phyloP scores from a whole-genome alignment of 768 basidiomycete genomes.

The Tylopilus sp. region DNA sequence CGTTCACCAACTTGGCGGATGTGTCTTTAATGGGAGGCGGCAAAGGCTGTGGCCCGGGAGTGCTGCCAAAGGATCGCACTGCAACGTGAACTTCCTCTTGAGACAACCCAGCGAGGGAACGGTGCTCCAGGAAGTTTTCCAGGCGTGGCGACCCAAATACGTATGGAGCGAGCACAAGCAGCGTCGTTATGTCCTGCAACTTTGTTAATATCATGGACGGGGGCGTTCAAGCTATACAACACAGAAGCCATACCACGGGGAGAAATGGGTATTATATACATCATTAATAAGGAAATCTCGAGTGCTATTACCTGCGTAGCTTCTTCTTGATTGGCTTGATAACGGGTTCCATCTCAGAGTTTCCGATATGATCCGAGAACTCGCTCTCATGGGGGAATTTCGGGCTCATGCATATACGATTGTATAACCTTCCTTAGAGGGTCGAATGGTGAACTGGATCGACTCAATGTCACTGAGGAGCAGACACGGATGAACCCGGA shows the following conservation, averaged over 20 bases:
- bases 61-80: conserved; percentile 9
- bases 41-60: conserved; percentile 18
- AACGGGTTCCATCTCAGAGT: neutral
- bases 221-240: too few relatives aligned
- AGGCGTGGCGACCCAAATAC: conserved; percentile 7
- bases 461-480: too few relatives aligned
- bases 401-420: too few relatives aligned
- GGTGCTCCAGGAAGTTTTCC: conserved; percentile 14
- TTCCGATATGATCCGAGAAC: neutral
- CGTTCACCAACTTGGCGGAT: conserved; percentile 18
- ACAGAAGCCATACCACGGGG: neutral
- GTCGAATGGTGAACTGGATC: too few relatives aligned
- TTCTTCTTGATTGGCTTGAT: neutral
- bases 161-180: conserved; percentile 1
- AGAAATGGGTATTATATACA: neutral
- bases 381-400: neutral
- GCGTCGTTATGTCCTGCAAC: neutral
- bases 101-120: conserved; percentile 7
- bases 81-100: conserved; percentile 10
- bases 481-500: too few relatives aligned
- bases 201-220: neutral
- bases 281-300: neutral
- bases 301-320: neutral
- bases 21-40: conserved; percentile 22
- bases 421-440: too few relatives aligned